Conservation (phyloP, 208 protist species). For the Leishmania mexicana region DNA sequence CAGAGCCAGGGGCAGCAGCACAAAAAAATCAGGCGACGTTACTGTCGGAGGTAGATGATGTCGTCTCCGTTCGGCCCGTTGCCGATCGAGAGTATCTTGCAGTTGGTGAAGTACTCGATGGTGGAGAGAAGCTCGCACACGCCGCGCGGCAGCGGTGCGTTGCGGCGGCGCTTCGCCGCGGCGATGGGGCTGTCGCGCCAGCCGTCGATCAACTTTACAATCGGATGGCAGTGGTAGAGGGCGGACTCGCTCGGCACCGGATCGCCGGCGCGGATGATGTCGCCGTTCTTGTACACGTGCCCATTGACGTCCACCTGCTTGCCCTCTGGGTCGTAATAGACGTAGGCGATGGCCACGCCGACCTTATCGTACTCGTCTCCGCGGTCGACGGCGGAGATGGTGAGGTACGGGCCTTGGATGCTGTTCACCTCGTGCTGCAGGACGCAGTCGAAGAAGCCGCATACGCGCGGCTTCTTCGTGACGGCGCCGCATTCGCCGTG, state of each 20-base stretch:
- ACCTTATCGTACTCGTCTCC: constrained; percentile 92
- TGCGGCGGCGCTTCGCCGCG: constrained; percentile 51
- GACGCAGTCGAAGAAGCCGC: constrained; percentile 94
- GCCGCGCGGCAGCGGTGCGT: constrained; percentile 70
- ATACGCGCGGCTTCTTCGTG: constrained; percentile 89
- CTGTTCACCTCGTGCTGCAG: constrained; percentile 90
- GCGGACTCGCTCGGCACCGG: constrained; percentile 82
- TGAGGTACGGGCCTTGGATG: constrained; percentile 90
- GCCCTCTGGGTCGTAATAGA: constrained; percentile 78
- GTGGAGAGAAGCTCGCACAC: constrained; percentile 81
- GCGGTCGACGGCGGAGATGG: constrained; percentile 92
- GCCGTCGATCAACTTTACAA: constrained; percentile 85
- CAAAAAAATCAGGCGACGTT: not conserved
- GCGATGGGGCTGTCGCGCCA: constrained; percentile 84
- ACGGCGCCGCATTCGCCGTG: constrained; percentile 91
- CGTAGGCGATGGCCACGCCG: constrained; percentile 89
- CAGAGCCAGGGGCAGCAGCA: not conserved
- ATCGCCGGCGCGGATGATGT: constrained; percentile 90
- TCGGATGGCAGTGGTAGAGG: constrained; percentile 85
- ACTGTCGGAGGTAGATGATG: constrained; percentile 90
- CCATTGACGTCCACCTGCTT: constrained; percentile 71
- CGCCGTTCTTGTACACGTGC: constrained; percentile 76
- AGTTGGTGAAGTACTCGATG: constrained; percentile 86
- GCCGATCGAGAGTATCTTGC: constrained; percentile 91
- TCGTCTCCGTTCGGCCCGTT: constrained; percentile 87